phyloP scores from a whole-genome alignment of 345 rosid species.

The Eucalyptus pauciflora region DNA sequence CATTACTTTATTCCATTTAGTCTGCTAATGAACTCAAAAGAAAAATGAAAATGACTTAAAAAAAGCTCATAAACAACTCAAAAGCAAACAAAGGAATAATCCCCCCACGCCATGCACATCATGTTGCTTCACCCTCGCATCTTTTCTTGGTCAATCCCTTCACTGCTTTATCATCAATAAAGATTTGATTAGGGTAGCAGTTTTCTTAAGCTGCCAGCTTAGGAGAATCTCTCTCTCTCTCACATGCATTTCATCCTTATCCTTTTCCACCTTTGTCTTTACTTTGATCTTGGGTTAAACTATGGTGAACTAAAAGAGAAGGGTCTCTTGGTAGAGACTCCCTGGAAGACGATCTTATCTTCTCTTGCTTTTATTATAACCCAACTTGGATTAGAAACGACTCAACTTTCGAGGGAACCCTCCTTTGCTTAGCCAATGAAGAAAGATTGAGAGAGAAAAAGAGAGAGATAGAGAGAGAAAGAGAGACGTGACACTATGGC shows the following conservation, averaged over 20 bases:
- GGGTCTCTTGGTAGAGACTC: background rate
- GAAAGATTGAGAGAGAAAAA: background rate
- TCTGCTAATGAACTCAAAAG: background rate
- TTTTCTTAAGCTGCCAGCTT: background rate
- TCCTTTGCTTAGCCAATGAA: background rate
- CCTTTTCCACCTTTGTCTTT: background rate
- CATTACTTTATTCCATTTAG: background rate
- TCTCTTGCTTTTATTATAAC: background rate
- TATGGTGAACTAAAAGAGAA: background rate
- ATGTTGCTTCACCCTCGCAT: background rate
- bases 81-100: background rate
- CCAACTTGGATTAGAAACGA: background rate
- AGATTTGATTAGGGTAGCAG: background rate
- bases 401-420: background rate
- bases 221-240: background rate
- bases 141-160: background rate
- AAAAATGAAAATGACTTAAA: background rate
- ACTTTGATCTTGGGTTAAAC: background rate
- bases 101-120: background rate
- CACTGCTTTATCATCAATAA: background rate
- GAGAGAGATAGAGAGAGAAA: background rate
- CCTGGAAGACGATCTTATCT: background rate
- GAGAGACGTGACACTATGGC: background rate
- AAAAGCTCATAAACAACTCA: background rate
- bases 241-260: background rate